These are phyloP conservation scores for Hysterium pulicare DNA, from an alignment of 2,329 filamentous ascomycete species.

Conservation along the genomic window DNA sequence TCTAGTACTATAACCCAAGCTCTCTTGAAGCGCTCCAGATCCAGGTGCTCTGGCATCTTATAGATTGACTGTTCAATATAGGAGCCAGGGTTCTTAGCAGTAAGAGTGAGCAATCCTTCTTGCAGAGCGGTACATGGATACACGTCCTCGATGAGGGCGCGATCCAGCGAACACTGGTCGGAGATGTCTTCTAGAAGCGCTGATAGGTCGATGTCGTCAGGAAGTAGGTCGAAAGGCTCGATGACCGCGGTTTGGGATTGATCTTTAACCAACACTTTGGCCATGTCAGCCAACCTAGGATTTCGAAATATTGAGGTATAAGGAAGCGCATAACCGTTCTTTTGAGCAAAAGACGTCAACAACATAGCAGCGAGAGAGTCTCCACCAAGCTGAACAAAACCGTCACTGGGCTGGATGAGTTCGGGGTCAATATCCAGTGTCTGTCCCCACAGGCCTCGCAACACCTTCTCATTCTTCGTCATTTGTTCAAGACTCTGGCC, in stretches of 20 bases:
- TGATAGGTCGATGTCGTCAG: neutral
- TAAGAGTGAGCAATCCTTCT: conserved; percentile 54
- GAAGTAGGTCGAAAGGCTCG: conserved; percentile 9
- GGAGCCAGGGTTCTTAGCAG: conserved; percentile 49
- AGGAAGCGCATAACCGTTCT: conserved; percentile 23
- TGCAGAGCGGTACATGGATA: conserved; percentile 56
- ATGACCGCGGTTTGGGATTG: conserved; percentile 5
- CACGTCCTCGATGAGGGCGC: conserved; percentile 43
- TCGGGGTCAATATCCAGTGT: neutral
- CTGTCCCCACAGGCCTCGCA: neutral
- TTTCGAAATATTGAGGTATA: conserved; percentile 38
- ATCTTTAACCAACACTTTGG: conserved; percentile 19
- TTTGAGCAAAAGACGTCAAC: conserved; percentile 28
- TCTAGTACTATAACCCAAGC: conserved; percentile 41
- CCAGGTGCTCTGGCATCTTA: conserved; percentile 7
- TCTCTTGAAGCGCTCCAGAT: conserved; percentile 27
- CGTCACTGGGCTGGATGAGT: conserved; percentile 42
- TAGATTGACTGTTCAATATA: conserved; percentile 51
- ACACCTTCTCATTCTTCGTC: neutral
- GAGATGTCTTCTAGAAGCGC: conserved; percentile 1
- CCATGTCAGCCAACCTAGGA: conserved; percentile 49
- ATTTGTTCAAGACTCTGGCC: neutral
- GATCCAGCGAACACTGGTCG: neutral
- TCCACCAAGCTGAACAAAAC: conserved; percentile 39
- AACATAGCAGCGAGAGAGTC: conserved; percentile 39